phyloP scores from a whole-genome alignment of 805 yeast species.

The Jamesozyma hellenica region DNA sequence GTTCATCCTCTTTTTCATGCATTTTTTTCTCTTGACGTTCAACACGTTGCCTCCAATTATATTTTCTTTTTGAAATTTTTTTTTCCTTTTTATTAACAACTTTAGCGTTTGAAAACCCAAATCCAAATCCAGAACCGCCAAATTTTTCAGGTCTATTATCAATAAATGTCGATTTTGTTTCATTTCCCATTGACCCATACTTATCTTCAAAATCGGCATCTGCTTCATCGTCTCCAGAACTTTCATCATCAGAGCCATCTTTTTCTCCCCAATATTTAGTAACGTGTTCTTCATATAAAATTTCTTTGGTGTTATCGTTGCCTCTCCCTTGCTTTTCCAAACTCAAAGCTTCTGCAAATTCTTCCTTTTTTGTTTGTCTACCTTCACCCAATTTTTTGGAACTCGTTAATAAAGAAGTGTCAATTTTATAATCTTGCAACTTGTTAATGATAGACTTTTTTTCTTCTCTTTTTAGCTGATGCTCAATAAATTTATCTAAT shows the following conservation, averaged over 20 bases:
- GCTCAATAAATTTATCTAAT: slow-evolving; percentile 84
- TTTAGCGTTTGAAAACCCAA: slow-evolving; percentile 51
- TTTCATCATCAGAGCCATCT: slow-evolving; percentile 13
- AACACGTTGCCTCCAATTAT: slow-evolving; percentile 63
- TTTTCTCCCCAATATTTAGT: slow-evolving; percentile 51
- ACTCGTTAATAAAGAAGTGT: slow-evolving; percentile 58
- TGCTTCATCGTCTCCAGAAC: slow-evolving; percentile 14
- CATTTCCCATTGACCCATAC: slow-evolving; percentile 16
- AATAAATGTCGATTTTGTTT: slow-evolving; percentile 39
- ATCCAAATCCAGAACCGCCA: slow-evolving; percentile 59
- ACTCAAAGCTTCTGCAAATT: slow-evolving; percentile 62
- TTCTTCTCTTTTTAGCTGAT: slow-evolving; percentile 81
- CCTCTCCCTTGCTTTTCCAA: slow-evolving; percentile 63
- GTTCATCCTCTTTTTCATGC: slow-evolving; percentile 44
- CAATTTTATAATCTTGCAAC: slow-evolving; percentile 51
- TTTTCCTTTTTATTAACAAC: slow-evolving; percentile 33
- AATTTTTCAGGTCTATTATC: slow-evolving; percentile 59
- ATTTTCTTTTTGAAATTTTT: slow-evolving; percentile 38
- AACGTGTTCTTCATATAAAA: slow-evolving; percentile 60
- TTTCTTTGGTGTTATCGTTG: slow-evolving; percentile 47
- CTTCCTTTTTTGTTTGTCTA: slow-evolving; percentile 54
- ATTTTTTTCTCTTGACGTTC: slow-evolving; percentile 38
- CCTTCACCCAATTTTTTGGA: slow-evolving; percentile 75
- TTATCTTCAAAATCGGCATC: slow-evolving; percentile 22
- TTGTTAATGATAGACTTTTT: slow-evolving; percentile 67